phyloP scores from a whole-genome alignment of 83 land plant genomes.

The Diphasiastrum complanatum region DNA sequence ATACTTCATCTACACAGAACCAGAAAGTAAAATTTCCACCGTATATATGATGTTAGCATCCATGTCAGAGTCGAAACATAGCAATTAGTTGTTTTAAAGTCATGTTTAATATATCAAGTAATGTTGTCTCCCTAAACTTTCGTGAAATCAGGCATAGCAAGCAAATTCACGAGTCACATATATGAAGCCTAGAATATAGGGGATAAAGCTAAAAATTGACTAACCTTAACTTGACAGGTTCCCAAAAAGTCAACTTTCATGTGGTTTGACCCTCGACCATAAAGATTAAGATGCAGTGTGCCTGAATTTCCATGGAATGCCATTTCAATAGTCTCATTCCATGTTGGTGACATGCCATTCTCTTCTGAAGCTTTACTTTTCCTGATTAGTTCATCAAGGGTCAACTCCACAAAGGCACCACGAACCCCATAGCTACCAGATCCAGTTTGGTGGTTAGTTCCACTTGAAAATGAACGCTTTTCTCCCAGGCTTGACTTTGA shows the following conservation, averaged over 20 bases:
- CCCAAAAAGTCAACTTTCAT: slow-evolving; percentile 66
- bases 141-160: not conserved
- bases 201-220: not conserved
- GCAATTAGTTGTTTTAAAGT: too few species aligned
- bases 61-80: not conserved
- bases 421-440: slow-evolving; percentile 9
- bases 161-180: not conserved
- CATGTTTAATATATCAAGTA: too few species aligned
- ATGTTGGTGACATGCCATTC: slow-evolving; percentile 45
- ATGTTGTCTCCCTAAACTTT: too few species aligned
- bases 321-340: slow-evolving; percentile 77
- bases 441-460: slow-evolving; percentile 20
- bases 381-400: slow-evolving; percentile 59
- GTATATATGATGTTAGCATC: not conserved
- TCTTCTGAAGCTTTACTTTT: slow-evolving; percentile 38
- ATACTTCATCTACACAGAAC: slow-evolving; percentile 57
- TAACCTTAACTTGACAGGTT: slow-evolving; percentile 86
- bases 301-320: slow-evolving; percentile 74
- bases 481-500: slow-evolving; percentile 1
- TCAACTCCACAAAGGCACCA: slow-evolving; percentile 68
- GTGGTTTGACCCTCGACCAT: slow-evolving; percentile 44
- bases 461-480: not conserved
- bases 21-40: not conserved
- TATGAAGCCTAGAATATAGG: not conserved
- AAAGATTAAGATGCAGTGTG: slow-evolving; percentile 56